Conservation (phyloP, 345 rosid species). For the Populus ilicifolia region DNA sequence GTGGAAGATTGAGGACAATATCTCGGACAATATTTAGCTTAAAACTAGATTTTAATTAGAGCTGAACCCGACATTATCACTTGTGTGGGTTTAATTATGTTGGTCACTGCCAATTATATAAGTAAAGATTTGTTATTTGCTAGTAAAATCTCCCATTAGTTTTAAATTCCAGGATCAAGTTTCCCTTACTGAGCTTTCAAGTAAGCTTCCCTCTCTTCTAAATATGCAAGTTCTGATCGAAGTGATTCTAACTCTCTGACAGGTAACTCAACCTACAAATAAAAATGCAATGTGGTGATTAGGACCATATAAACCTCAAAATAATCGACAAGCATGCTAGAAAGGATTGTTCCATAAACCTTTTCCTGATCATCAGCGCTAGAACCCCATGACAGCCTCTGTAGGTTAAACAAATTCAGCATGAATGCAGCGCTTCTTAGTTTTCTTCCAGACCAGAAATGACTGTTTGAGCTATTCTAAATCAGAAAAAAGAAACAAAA, state of each 20-base stretch:
- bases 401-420: constrained; percentile 72
- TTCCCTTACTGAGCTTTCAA: constrained; percentile 79
- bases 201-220: constrained; percentile 89
- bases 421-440: constrained; percentile 55
- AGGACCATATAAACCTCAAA: constrained; percentile 6
- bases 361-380: constrained; percentile 59
- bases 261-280: constrained; percentile 62
- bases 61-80: background rate
- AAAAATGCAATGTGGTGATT: constrained; percentile 3
- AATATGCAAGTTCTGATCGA: constrained; percentile 64
- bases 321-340: constrained; percentile 6
- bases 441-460: constrained; percentile 42
- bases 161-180: constrained; percentile 14
- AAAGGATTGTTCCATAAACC: constrained; percentile 38
- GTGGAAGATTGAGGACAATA: background rate
- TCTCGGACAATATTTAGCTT: background rate
- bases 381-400: constrained; percentile 72
- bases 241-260: constrained; percentile 76
- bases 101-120: background rate
- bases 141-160: background rate
- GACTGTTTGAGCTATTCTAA: constrained; percentile 54
- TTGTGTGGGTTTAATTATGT: background rate
- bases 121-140: background rate
- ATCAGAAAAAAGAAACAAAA: constrained; percentile 33
- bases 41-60: background rate